Base-by-base conservation (phyloP, 2,329 filamentous ascomycete species). In the Juglanconis oblonga region DNA sequence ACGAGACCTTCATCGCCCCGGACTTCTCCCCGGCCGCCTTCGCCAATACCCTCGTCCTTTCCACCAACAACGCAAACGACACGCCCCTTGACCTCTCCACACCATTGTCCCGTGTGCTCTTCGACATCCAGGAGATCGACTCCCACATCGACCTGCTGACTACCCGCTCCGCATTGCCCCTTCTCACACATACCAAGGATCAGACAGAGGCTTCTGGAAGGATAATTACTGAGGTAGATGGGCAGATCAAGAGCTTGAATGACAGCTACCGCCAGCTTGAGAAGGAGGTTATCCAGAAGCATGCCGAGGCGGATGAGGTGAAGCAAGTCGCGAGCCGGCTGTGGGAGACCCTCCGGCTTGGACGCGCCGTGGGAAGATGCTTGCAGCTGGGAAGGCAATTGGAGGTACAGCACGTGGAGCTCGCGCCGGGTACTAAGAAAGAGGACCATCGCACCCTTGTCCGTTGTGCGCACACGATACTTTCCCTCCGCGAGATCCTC, bases 41-140 rank as follows among this genome's bases (percentile, higher is more conserved):
- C 71, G 94, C 95, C 68, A 97, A 98, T 74, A 85, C 86, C 32
- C 87, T 99, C 61, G 90, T 98, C 52, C 86, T 93, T 59, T 83
- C 88, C 44, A 98, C 94, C 58, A 98, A 98, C 79, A 96, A 97
- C 76, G 83, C 92, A 61, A 91, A 89, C 66, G 95, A 98, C 76
- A 88, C 88, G 1, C 90, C 92, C 6, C 85, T 98, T 68, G 95
- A 99, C 74, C 89, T 99, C 59, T 94, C 92, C 5, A 98, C 95
- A 14, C 94, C 95, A 3, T 83, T 99, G 52, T 97, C 93, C 5
- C 87, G 92, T 57, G 93, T 97, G 5, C 86, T 98, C 6, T 99
- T 99, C 76, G 95, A 99, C 75, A 88, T 95, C 3, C 95, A 98
- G 72, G 95, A 98, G 75, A 89, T 99, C 66, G 94, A 98, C 76